Evolutionary conservation across 306 rosid species (phyloP).

Genomic region (Cucumis melo): DNA sequence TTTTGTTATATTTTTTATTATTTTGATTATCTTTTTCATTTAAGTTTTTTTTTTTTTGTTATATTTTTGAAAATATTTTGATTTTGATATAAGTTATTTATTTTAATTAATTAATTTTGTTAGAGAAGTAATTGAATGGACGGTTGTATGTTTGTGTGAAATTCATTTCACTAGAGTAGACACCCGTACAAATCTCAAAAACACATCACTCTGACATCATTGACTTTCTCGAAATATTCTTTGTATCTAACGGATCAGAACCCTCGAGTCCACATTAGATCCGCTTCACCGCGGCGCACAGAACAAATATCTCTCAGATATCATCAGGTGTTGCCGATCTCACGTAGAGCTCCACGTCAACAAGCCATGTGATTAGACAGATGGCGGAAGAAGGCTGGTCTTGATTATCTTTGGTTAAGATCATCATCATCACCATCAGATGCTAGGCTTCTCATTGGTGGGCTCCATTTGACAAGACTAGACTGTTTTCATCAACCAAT

Average conservation of each 20-base stretch:
- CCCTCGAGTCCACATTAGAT: not conserved
- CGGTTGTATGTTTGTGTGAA: not conserved
- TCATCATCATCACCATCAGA: conserved; percentile 11
- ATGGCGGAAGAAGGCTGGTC: not conserved
- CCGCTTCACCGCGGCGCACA: not conserved
- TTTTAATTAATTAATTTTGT: too few relatives aligned
- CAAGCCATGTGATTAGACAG: not conserved
- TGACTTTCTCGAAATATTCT: not conserved
- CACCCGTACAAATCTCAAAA: not conserved
- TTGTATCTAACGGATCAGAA: not conserved
- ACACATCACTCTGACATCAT: not conserved
- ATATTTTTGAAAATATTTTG: too few relatives aligned
- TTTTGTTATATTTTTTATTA: too few relatives aligned
- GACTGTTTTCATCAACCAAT: conserved; percentile 12
- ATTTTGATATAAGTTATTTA: too few relatives aligned
- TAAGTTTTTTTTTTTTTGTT: too few relatives aligned
- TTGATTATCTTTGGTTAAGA: not conserved
- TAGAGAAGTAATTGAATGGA: too few relatives aligned
- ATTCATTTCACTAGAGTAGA: not conserved
- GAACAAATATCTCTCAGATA: not conserved
- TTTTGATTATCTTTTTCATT: too few relatives aligned
- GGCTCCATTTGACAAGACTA: not conserved
- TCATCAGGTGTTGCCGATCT: not conserved
- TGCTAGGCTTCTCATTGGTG: not conserved
- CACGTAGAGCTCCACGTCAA: not conserved